Evolutionary conservation across 805 yeast genomes (phyloP), one percentile per base, ranked within the genome.

Genomic region (Candida mattraensis): DNA sequence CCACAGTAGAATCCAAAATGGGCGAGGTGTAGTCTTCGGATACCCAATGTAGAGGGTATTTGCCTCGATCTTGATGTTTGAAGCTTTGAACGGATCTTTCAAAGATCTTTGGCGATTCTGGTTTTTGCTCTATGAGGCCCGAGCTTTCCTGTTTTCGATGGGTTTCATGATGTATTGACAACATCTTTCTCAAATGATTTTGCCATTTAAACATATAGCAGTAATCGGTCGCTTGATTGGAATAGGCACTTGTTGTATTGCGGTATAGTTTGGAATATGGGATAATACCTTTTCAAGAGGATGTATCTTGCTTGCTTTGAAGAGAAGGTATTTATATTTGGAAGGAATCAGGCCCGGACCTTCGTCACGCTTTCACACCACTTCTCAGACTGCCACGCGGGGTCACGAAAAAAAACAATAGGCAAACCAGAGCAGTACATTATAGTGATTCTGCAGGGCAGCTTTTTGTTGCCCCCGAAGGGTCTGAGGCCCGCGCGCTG

Each of bases 21-120:
- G 96, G 89, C 2, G 94, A 84, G 14, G 87, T 84, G 47, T 62
- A 75, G 58, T 87, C 84, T 57, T 86, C 85, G 49, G 60, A 69
- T 61, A 48, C 62, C 68, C 54, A 37, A 49, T 61, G 56, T 4
- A 27, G 26, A 4, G 39, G 39, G 15, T 26, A 28, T 13, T 32
- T 23, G 28, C 20, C 21, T 10, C 17, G 32, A 30, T 27, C 24
- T 14, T 30, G 14, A 11, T 25, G 14, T 11, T 23, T 12, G 7
- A 28, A n/a, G 7, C 35, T 18, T 28, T 39, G 43, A 8, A 43
- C 47, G 15, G 34, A 28, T n/a, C 47, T 36, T 21, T 43, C 47
- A 23, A 43, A 43, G 16, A 43, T 43, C 13, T 23, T 23, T 2
- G 31, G 31, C 5, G 24, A 8, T 4, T 14, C 18, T 5, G 14